Percentiles rank a stretch among this genome's conserved stretches.
Evolutionary conservation across 768 basidiomycete genomes (phyloP).

Genomic region (Lactarius sanguifluus): DNA sequence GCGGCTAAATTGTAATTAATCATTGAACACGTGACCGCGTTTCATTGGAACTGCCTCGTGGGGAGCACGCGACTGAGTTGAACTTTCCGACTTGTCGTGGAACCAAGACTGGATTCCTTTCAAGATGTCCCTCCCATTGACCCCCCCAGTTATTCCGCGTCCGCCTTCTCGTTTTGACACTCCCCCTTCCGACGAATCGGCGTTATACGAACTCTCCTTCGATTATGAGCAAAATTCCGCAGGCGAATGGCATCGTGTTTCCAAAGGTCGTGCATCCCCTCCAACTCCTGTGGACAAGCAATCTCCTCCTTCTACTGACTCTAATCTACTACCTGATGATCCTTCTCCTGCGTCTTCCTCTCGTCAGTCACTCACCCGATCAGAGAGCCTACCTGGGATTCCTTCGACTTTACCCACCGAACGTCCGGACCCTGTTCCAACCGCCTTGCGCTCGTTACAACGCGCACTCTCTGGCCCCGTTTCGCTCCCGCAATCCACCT

Average conservation of each 20-base stretch:
- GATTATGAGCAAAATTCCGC: conserved; percentile 58
- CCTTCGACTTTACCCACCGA: conserved; percentile 34
- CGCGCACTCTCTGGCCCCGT: conserved; percentile 65
- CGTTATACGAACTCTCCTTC: conserved; percentile 64
- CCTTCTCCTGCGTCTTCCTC: conserved; percentile 37
- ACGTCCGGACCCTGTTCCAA: conserved; percentile 35
- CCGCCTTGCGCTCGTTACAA: conserved; percentile 52
- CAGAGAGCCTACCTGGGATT: conserved; percentile 60
- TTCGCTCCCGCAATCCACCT: conserved; percentile 33
- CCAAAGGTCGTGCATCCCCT: conserved; percentile 51
- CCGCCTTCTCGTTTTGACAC: conserved; percentile 32
- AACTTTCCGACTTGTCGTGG: conserved; percentile 2
- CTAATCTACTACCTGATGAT: conserved; percentile 35
- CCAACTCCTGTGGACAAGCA: conserved; percentile 42
- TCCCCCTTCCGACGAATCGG: conserved; percentile 56
- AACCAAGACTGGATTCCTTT: neutral
- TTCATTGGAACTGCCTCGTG: conserved; percentile 11
- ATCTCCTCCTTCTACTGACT: conserved; percentile 27
- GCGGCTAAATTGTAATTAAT: conserved; percentile 33
- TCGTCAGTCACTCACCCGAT: conserved; percentile 59
- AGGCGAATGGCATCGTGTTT: conserved; percentile 56
- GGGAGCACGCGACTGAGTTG: conserved; percentile 16
- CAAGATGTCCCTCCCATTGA: neutral
- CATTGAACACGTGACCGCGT: conserved; percentile 21
- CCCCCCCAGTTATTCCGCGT: conserved; percentile 13